Evolutionary conservation across 2,329 filamentous ascomycete species (phyloP), one percentile per base, ranked within the genome.

Genomic region (Coniochaeta hoffmannii): DNA sequence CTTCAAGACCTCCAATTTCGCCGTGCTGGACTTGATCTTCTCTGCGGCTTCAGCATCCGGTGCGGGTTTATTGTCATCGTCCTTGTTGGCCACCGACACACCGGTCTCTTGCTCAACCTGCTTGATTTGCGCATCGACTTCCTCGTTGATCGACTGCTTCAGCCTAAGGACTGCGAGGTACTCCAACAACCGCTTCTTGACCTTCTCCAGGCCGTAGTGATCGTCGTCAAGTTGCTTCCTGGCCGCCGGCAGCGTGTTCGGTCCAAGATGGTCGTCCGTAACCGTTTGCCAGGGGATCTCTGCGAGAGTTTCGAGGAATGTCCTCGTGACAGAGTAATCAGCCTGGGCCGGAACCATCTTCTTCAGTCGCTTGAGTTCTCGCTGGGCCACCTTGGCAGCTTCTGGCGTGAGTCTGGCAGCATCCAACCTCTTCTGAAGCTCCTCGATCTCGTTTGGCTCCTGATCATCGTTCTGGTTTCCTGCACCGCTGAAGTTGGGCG

Each of bases 341-440:
- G 95, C 93, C 67, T 97, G 94, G 53, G 90, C 90, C 0, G 94
- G 92, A 65, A 90, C 92, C 90, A 97, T 97, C 75, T 96, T 96
- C 65, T 89, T 89, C 59, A 99, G 73, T 22, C 94, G 81, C 65
- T 90, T 89, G 50, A 99, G 71, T 69, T 99, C 94, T 54, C 92
- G 82, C 56, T 96, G 88, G 1, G 91, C 93, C n/a, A 95, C 85
- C 73, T 94, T 97, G 58, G 87, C 81, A 7, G 91, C 92, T 61
- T 99, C 94, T 0, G 88, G 80, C 0, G 88, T 88, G 41, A 99
- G 78, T 60, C 87, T 83, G 0, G 93, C 92, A 49, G 85, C 86
- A 51, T 94, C 85, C 9, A 99, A 76, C 67, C 88, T 90, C 75
- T 93, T 92, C 72, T 91, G 89, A 50, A 99, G 78, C 68, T 97